Percentiles rank a stretch among this genome's conserved stretches.
These are phyloP conservation scores for Trichoderma parareesei DNA, from an alignment of 495 filamentous ascomycete genomes.

Conservation along the genomic window DNA sequence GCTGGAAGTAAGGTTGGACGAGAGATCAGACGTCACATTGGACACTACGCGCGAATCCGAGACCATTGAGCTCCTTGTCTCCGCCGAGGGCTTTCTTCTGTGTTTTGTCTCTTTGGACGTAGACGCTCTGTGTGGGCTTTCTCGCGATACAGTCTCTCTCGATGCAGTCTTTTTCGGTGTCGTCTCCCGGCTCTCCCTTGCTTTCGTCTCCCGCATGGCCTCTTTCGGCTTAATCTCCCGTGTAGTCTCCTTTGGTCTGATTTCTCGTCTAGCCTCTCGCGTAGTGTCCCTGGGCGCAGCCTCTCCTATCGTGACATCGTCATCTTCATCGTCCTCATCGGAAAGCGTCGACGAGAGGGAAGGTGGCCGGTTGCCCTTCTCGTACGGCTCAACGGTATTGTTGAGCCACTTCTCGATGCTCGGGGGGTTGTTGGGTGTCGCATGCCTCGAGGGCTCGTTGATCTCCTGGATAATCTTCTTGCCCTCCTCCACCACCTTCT, in stretches of 20 bases:
- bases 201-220: neutral
- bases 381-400: constrained; percentile 62
- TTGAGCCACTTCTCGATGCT: constrained; percentile 74
- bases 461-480: constrained; percentile 48
- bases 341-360: neutral
- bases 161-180: neutral
- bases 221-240: neutral
- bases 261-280: neutral
- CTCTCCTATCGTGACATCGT: constrained; percentile 6
- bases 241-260: neutral
- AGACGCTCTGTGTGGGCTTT: neutral
- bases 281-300: constrained; percentile 11
- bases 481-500: constrained; percentile 45
- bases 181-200: neutral
- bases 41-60: neutral
- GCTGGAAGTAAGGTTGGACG: neutral
- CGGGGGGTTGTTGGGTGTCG: constrained; percentile 37
- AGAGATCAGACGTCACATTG: neutral
- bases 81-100: constrained; percentile 2
- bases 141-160: neutral
- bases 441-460: constrained; percentile 40
- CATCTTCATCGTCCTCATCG: neutral
- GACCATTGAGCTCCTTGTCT: neutral
- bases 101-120: neutral
- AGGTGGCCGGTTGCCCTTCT: constrained; percentile 15